Evolutionary conservation across 129 eudicot species (phyloP), one percentile per base, ranked within the genome.

Genomic region (Tagetes patula): DNA sequence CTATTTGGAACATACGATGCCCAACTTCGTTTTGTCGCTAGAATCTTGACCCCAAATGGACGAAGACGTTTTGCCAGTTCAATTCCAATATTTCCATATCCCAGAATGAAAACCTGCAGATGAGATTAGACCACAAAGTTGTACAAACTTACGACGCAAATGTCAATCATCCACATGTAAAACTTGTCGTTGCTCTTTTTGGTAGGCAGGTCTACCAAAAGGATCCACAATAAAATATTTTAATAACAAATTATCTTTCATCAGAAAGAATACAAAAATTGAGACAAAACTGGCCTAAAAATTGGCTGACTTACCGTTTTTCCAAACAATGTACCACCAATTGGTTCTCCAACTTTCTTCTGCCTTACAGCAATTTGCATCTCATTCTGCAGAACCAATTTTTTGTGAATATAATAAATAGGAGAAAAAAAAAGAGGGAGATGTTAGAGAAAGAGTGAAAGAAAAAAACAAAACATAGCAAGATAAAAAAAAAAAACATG

Each of bases 11-110:
- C 62, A 77, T 60, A 43, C 9, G 86, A 78, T 32, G 47, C 30
- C 98, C 97, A 94, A 85, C 66, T 90, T 65, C 97, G 84, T 84
- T 94, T 94, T 63, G 97, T 94, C 59, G 98, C 98, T 74, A 90
- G 76, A 68, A 94, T 85, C 65, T 82, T 84, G 32, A 94, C 98
- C 74, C 87, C 98, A 88, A 94, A 94, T 62, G 97, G 97, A 64
- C 84, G 87, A 81, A 90, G 78, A 62, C 89, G 93, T 77, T 84
- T 87, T 36, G 98, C 96, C 82, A 94, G 84, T 43, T 86, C 85
- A 46, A 82, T 71, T 37, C 98, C 98, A 83, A 94, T 90, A 76
- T 80, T 90, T 73, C 98, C 98, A 33, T 50, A 90, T 74, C 98
- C 98, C 96, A 94, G 38, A 40, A 94, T 90, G 69, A 87, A 90